These are phyloP conservation scores for Eudorina sp. DNA, from an alignment of 139 green algal genomes.

Conservation along the genomic window DNA sequence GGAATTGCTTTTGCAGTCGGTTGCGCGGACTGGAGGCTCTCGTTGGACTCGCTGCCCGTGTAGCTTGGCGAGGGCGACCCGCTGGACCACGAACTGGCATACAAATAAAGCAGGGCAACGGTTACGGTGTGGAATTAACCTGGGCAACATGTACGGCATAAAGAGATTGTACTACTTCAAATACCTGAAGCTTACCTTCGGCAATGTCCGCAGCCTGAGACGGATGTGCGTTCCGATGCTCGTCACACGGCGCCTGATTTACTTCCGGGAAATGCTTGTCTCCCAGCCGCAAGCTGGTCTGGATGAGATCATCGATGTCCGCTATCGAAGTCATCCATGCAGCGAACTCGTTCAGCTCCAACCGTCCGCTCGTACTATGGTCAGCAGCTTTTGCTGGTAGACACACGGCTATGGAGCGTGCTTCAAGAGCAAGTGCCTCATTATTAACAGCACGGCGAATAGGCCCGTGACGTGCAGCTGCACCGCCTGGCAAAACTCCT, in stretches of 20 bases:
- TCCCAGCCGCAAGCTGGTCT: not conserved
- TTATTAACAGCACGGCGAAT: constrained; percentile 33
- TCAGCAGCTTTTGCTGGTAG: not conserved
- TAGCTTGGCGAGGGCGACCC: too few relatives aligned
- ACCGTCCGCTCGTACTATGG: too few relatives aligned
- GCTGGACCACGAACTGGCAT: too few relatives aligned
- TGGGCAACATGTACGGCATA: too few relatives aligned
- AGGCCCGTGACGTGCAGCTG: not conserved
- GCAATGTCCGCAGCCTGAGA: too few relatives aligned
- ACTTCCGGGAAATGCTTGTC: constrained; percentile 25
- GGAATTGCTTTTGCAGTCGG: not conserved
- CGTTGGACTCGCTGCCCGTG: not conserved
- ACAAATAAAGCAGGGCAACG: too few relatives aligned
- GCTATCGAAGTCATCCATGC: constrained; percentile 15
- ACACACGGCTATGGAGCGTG: not conserved
- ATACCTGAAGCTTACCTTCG: too few relatives aligned
- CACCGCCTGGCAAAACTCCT: constrained; percentile 30
- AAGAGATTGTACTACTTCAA: too few relatives aligned
- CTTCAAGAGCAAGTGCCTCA: constrained; percentile 29
- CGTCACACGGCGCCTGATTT: too few relatives aligned
- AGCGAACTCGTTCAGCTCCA: not conserved
- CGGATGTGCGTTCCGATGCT: too few relatives aligned
- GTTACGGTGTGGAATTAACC: too few relatives aligned
- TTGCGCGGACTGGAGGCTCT: not conserved
- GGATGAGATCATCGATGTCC: not conserved